A percentile compares a stretch with the other conserved stretches of the same genome.
Conservation (phyloP, 441 rosid genomes). For the Populus hybrid region DNA sequence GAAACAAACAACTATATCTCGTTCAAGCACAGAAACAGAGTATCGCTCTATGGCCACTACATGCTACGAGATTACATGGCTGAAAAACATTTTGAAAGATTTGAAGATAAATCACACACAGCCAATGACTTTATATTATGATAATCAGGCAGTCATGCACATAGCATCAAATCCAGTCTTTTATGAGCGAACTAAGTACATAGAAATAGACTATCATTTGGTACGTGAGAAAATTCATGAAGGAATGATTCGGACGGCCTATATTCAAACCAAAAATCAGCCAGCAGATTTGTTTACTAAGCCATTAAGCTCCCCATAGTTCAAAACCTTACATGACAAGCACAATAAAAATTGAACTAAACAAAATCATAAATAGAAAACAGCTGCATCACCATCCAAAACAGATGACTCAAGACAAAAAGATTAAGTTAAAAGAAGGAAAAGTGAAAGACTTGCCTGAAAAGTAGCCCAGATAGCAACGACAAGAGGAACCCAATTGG, state of each 20-base stretch:
- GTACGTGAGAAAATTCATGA: too few species aligned
- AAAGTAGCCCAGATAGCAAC: conserved; percentile 89
- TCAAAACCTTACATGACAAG: too few species aligned
- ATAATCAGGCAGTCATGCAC: neutral
- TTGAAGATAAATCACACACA: neutral
- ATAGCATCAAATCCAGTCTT: too few species aligned
- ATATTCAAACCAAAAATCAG: too few species aligned
- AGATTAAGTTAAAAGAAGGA: neutral
- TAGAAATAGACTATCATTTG: too few species aligned
- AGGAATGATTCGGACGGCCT: too few species aligned
- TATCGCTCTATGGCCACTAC: neutral
- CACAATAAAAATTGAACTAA: neutral
- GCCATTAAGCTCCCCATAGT: too few species aligned
- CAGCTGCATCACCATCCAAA: neutral
- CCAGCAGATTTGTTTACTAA: too few species aligned
- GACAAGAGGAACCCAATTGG: conserved; percentile 88
- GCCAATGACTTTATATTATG: neutral
- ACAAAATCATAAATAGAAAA: neutral
- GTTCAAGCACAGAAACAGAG: neutral
- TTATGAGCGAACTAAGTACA: too few species aligned
- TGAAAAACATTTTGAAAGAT: neutral
- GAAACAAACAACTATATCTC: neutral
- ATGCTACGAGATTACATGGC: neutral
- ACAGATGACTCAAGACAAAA: neutral
- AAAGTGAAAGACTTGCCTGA: conserved; percentile 46